phyloP scores from a whole-genome alignment of 768 basidiomycete genomes.

The Amanita polypyramis region DNA sequence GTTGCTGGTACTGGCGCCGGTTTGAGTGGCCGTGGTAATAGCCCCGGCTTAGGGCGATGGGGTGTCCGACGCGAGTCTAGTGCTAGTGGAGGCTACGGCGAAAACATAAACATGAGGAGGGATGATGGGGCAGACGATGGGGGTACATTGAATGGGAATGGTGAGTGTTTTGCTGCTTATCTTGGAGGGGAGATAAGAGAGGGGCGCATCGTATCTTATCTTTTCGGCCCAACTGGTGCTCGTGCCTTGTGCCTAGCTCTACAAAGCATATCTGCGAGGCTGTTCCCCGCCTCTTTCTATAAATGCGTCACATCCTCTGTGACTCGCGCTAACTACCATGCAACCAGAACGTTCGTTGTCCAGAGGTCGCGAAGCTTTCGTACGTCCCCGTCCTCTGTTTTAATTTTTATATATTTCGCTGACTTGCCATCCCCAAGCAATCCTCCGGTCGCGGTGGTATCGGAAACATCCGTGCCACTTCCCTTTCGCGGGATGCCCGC shows the following conservation, averaged over 20 bases:
- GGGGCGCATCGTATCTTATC: not conserved
- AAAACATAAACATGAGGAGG: not conserved
- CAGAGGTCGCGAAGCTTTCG: conserved; percentile 49
- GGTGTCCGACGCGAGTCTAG: not conserved
- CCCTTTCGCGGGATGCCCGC: conserved; percentile 34
- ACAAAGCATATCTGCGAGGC: too few species aligned
- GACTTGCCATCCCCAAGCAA: conserved; percentile 18
- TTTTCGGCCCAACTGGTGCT: not conserved
- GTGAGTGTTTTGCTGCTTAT: not conserved
- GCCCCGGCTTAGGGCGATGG: not conserved
- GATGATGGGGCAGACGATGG: not conserved
- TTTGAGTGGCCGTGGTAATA: too few species aligned
- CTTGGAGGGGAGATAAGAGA: not conserved
- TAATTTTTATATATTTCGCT: not conserved
- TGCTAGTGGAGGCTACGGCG: not conserved
- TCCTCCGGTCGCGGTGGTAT: conserved; percentile 61
- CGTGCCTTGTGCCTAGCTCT: not conserved
- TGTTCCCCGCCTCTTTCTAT: not conserved
- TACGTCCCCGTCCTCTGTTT: conserved; percentile 23
- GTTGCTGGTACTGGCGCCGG: too few species aligned
- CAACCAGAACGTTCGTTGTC: conserved; percentile 39
- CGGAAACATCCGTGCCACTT: conserved; percentile 52
- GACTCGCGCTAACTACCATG: conserved; percentile 11
- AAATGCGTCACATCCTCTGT: not conserved
- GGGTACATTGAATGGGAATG: not conserved